Evolutionary conservation across 1,284 basidiomycete species (phyloP).

Genomic region (Mycosarcoma mackinlayi): DNA sequence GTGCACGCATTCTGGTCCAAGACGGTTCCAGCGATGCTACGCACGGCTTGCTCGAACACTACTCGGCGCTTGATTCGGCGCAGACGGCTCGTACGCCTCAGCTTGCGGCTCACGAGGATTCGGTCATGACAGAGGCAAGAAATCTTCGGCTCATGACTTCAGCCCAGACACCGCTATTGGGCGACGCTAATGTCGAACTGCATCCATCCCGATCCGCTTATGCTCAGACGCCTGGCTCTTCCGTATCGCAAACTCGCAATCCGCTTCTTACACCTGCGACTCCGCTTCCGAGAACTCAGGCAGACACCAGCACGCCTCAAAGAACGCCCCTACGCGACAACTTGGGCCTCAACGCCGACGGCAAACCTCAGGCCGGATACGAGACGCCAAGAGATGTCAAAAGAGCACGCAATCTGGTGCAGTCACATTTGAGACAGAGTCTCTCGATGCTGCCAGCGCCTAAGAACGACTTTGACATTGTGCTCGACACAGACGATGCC

Average conservation of each 20-base stretch:
- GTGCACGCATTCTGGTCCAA: constrained; percentile 82
- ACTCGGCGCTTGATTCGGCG: constrained; percentile 86
- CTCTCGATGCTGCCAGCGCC: constrained; percentile 89
- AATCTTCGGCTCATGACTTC: constrained; percentile 92
- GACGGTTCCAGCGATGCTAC: constrained; percentile 78
- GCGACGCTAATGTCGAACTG: constrained; percentile 87
- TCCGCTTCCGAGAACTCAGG: constrained; percentile 13
- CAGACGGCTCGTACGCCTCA: constrained; percentile 90
- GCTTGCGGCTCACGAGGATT: constrained; percentile 79
- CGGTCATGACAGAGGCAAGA: constrained; percentile 87
- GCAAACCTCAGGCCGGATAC: constrained; percentile 20
- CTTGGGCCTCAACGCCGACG: constrained; percentile 80
- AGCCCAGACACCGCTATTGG: constrained; percentile 91
- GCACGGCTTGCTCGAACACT: constrained; percentile 86
- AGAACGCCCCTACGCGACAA: constrained; percentile 92
- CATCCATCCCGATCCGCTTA: constrained; percentile 3
- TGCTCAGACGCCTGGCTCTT: constrained; percentile 7
- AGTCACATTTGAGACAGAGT: constrained; percentile 77
- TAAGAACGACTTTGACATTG: constrained; percentile 96
- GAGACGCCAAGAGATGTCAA: constrained; percentile 55
- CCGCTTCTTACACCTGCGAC: constrained; percentile 84
- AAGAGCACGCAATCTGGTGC: constrained; percentile 37
- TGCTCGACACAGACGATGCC: constrained; percentile 75
- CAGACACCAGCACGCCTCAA: constrained; percentile 74
- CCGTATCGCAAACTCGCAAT: constrained; percentile 87